phyloP scores from a whole-genome alignment of 2,329 filamentous ascomycete species.

The Ramularia collo-cygni region DNA sequence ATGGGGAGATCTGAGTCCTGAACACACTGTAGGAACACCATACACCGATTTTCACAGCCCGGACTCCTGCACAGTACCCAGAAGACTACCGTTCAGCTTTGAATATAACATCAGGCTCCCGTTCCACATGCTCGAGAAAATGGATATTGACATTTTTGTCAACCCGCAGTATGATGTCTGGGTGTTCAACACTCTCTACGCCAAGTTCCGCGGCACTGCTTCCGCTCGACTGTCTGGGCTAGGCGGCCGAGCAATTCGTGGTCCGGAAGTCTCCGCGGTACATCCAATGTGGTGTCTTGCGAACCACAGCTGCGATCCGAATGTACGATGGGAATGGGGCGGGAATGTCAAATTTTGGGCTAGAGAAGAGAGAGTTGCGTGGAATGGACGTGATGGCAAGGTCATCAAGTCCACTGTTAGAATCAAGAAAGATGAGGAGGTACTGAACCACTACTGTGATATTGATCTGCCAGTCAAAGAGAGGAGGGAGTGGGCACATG shows the following conservation, averaged over 20 bases:
- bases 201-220: conserved; percentile 88
- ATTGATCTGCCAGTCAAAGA: conserved; percentile 68
- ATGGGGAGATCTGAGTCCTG: conserved; percentile 53
- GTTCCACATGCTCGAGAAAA: conserved; percentile 72
- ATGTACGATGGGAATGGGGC: conserved; percentile 90
- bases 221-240: conserved; percentile 66
- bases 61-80: conserved; percentile 26
- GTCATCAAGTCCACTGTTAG: conserved; percentile 37
- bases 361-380: conserved; percentile 51
- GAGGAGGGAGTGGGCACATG: conserved; percentile 80
- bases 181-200: conserved; percentile 86
- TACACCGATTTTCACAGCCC: conserved; percentile 12
- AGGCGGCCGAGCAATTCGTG: conserved; percentile 55
- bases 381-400: conserved; percentile 30
- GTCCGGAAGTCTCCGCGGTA: conserved; percentile 86
- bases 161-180: conserved; percentile 60
- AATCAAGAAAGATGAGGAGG: conserved; percentile 72
- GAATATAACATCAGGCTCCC: conserved; percentile 66
- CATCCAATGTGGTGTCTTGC: conserved; percentile 95
- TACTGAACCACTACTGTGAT: conserved; percentile 93
- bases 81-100: conserved; percentile 73
- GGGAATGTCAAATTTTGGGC: conserved; percentile 67
- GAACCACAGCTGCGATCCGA: conserved; percentile 94
- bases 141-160: conserved; percentile 71
- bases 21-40: conserved; percentile 3